Evolutionary conservation across 495 filamentous ascomycete species (phyloP), one percentile per base, ranked within the genome.

Genomic region (Hapsidospora chrysogenum): DNA sequence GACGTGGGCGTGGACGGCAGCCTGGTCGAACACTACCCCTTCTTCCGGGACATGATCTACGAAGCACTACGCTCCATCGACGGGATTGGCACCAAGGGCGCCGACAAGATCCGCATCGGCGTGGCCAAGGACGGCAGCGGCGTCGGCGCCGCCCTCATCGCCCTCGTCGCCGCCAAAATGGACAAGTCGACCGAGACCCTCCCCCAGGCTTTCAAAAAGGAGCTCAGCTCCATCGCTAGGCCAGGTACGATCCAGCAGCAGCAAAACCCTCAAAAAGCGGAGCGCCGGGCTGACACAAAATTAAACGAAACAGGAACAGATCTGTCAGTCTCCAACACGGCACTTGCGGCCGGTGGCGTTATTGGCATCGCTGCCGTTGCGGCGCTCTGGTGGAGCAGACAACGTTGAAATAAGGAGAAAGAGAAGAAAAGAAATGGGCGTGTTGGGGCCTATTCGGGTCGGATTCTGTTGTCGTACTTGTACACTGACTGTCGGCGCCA

Each of bases 61-160:
- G 79, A 85, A 44, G 79, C 80, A 17, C 52, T 94, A 35, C 57
- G 72, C 16, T 68, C 68, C 36, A 66, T 92, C 13, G 63, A 76
- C 19, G 68, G 75, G 37, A 74, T 93, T 44, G 85, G 85, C 9
- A 53, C 49, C 9, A 61, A 65, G 9, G 80, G 82, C 7, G 82
- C 87, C 36, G 74, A 78, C 54, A 77, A 72, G 53, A 70, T 95
- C 41, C 66, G 81, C 28, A 92, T 95, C 45, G 86, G 85, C 9
- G 83, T 94, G 54, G 86, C 86, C 35, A 87, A 89, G 68, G 86
- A 95, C 58, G 86, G 86, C 31, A 80, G 73, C 38, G 86, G 86
- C 35, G 86, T 95, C 31, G 86, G 86, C 18, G 86, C 86, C 7
- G 86, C 86, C 32, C 53, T 95, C 45, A 93, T 92, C 54, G 86